Base-by-base conservation (phyloP, 352 stramenopile species). In the Thraustotheca clavata region DNA sequence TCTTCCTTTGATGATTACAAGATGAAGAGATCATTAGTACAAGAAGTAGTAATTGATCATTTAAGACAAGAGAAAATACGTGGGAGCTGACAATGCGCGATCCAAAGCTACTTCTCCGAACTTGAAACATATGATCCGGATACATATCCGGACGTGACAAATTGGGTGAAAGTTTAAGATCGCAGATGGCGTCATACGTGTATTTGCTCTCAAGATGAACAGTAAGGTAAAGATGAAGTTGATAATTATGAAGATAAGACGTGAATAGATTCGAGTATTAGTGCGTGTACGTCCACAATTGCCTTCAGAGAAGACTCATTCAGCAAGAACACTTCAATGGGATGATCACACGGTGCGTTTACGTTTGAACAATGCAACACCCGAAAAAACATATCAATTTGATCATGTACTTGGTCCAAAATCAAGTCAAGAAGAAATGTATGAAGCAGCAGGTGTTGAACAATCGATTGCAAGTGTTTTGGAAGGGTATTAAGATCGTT, bases 381-480 rank as follows among this genome's bases (percentile, higher is more conserved):
- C 55, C n/a, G 60, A 66, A 20, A 83, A 73, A 57, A 71, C 54
- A 43, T 86, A 82, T 55, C 63, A 69, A 18, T 86, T 86, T 34
- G 76, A 86, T 48, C 76, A 86, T 46, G 76, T 86, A 3, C 78
- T 83, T 59, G 76, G 55, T 59, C 5, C 76, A 76, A 71, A 43
- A 32, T 43, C 57, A 11, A 55, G 35, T 27, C 57, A 65, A 49
- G 47, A 54, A 7, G 57, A 65, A n/a, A 43, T 65, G 41, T 65
- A 65, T 33, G 57, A 65, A 20, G 47, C 57, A 3, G 39, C 57
- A 6, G 57, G 57, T 46, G 57, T 65, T 32, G 36, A 43, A 22
- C 57, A 65, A 33, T 65, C 57, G 38, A 65, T 65, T 33, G 57
- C 57, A 35, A 65, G 57, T 43, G 57, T 65, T 9, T 27, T 65